Evolutionary conservation across 2,329 filamentous ascomycete genomes (phyloP).

Genomic region (Fusarium globosum): DNA sequence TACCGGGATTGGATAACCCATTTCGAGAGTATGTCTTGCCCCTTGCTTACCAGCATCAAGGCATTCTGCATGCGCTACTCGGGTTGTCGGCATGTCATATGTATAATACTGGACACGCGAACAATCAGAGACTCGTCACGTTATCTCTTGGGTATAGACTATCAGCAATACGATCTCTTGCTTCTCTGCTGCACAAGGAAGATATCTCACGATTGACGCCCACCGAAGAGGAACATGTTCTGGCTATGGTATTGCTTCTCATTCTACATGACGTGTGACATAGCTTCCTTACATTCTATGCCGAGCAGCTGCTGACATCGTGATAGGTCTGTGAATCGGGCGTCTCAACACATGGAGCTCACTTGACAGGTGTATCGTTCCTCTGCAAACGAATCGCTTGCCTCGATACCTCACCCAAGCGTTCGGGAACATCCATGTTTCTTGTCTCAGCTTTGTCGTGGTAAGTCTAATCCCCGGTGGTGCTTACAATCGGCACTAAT

Average conservation of each 20-base stretch:
- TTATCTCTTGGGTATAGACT: constrained; percentile 39
- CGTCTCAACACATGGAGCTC: constrained; percentile 43
- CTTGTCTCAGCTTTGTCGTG: constrained; percentile 43
- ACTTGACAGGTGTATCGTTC: constrained; percentile 45
- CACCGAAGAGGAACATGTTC: constrained; percentile 39
- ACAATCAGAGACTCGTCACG: constrained; percentile 13
- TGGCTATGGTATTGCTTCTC: constrained; percentile 42
- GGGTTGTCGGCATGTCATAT: constrained; percentile 45
- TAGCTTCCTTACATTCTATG: accelerated
- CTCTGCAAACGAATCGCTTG: constrained; percentile 42
- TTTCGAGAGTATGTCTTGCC: constrained; percentile 41
- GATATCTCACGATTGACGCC: constrained; percentile 9
- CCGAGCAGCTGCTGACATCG: neutral
- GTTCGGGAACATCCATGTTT: constrained; percentile 38
- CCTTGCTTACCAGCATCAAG: constrained; percentile 40
- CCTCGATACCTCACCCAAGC: constrained; percentile 5
- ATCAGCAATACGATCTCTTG: constrained; percentile 38
- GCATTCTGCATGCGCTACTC: constrained; percentile 44
- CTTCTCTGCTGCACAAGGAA: constrained; percentile 33
- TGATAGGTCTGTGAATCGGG: constrained; percentile 43
- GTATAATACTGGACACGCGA: constrained; percentile 19
- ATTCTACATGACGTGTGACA: constrained; percentile 43
- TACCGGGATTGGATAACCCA: constrained; percentile 35
- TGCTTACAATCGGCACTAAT: neutral
- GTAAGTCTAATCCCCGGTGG: constrained; percentile 4